Evolutionary conservation across 192 early-diverging fungal genomes (phyloP).

Genomic region (Linnemannia elongata): DNA sequence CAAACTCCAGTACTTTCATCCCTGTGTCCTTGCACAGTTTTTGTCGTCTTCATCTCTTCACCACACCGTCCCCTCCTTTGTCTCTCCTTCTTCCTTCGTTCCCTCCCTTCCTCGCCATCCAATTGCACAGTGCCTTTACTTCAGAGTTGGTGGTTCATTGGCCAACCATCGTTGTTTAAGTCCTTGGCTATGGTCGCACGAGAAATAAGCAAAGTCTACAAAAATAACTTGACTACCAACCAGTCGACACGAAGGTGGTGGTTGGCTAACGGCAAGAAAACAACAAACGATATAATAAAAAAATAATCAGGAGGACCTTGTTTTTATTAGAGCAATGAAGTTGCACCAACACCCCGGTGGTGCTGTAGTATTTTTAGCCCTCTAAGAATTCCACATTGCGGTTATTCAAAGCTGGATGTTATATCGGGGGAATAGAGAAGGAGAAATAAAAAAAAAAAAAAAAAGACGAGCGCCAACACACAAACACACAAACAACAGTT

Average conservation of each 20-base stretch:
- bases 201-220: background rate
- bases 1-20: too few relatives aligned
- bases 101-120: background rate
- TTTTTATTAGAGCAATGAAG: background rate
- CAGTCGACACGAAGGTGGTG: background rate
- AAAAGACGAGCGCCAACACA: background rate
- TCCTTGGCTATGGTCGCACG: background rate
- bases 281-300: background rate
- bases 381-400: background rate
- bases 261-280: too few relatives aligned
- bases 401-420: background rate
- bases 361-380: background rate
- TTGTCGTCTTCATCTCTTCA: background rate
- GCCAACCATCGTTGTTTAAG: background rate
- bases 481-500: background rate
- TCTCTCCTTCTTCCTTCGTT: background rate
- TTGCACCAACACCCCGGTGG: conserved; percentile 10
- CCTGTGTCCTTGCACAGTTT: too few relatives aligned
- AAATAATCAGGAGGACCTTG: conserved; percentile 1
- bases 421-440: background rate
- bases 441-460: background rate
- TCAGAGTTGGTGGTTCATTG: background rate
- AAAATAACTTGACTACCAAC: background rate
- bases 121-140: background rate
- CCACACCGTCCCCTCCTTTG: background rate